phyloP scores from a whole-genome alignment of 352 stramenopile genomes.

The Phytophthora citrophthora region DNA sequence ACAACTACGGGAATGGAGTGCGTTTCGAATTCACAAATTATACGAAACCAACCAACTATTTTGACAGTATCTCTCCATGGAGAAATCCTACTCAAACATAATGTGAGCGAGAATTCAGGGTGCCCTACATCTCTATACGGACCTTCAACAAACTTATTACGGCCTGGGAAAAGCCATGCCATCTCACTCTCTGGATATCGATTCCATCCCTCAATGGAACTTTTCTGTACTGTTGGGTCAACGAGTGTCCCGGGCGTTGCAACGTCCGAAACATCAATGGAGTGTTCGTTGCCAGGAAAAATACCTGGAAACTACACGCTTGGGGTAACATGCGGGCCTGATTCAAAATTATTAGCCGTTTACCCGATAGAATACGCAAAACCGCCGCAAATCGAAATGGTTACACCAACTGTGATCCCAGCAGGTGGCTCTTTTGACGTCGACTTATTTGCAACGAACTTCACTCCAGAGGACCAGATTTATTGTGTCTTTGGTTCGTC shows the following conservation, averaged over 20 bases:
- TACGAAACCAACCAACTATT: slow-evolving; percentile 4
- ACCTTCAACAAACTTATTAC: slow-evolving; percentile 14
- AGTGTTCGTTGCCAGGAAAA: slow-evolving; percentile 36
- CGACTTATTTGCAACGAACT: slow-evolving; percentile 30
- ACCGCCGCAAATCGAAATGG: slow-evolving; percentile 19
- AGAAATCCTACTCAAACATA: slow-evolving; percentile 20
- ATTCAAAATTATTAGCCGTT: slow-evolving; percentile 7
- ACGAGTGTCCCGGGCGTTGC: slow-evolving; percentile 13
- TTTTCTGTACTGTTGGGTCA: slow-evolving; percentile 30
- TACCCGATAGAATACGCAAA: slow-evolving; percentile 36
- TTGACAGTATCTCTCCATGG: slow-evolving; percentile 23
- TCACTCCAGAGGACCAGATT: slow-evolving; percentile 31
- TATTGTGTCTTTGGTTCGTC: slow-evolving; percentile 39
- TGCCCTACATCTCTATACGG: slow-evolving; percentile 31
- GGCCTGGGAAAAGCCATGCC: slow-evolving; percentile 16
- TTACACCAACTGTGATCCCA: slow-evolving; percentile 30
- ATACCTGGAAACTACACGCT: slow-evolving; percentile 47
- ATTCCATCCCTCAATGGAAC: slow-evolving; percentile 36
- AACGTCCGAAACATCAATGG: slow-evolving; percentile 28
- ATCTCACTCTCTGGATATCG: slow-evolving; percentile 34
- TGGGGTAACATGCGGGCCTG: slow-evolving; percentile 26
- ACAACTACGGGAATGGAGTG: slow-evolving; percentile 26
- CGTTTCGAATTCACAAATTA: background rate
- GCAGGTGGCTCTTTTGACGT: slow-evolving; percentile 20
- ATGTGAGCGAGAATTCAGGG: slow-evolving; percentile 6